Percentiles rank a stretch among this genome's conserved stretches.
phyloP scores from a whole-genome alignment of 176 grass and related monocot genomes.

The Saccharum officinarum region DNA sequence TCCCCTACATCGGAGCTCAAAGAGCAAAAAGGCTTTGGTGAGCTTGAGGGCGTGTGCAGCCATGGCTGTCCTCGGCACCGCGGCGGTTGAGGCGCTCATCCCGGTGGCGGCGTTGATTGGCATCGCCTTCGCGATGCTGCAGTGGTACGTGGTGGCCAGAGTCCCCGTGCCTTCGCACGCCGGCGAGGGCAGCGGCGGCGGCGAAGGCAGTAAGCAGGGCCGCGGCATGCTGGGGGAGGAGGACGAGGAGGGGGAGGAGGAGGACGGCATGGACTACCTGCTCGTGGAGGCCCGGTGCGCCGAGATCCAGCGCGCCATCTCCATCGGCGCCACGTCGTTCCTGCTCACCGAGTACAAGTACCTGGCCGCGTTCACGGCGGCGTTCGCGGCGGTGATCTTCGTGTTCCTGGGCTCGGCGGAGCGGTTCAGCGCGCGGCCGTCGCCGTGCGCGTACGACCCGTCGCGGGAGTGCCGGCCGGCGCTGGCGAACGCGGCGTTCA shows the following conservation, averaged over 20 bases:
- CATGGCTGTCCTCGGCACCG: constrained; percentile 47
- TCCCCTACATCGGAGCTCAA: neutral
- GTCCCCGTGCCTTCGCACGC: constrained; percentile 26
- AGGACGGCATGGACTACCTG: constrained; percentile 14
- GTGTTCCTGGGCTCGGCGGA: constrained; percentile 59
- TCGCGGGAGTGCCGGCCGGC: constrained; percentile 43
- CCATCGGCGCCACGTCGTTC: constrained; percentile 66
- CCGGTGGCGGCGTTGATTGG: constrained; percentile 51
- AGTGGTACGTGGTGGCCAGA: constrained; percentile 64
- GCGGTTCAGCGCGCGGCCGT: constrained; percentile 33
- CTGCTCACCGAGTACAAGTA: constrained; percentile 64
- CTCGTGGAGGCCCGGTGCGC: constrained; percentile 48
- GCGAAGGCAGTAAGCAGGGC: too few species aligned
- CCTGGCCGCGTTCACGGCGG: constrained; percentile 50
- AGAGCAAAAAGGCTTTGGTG: neutral
- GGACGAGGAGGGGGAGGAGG: constrained; percentile 15
- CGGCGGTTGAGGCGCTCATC: constrained; percentile 43
- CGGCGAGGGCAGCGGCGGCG: neutral
- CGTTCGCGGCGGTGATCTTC: constrained; percentile 59
- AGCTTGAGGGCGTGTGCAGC: neutral
- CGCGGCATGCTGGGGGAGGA: neutral
- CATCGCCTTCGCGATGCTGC: constrained; percentile 56
- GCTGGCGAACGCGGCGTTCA: constrained; percentile 69
- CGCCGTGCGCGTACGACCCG: constrained; percentile 39
- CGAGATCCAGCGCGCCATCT: constrained; percentile 76